Conservation (phyloP, 2,329 filamentous ascomycete species). For the Fusarium staphyleae region DNA sequence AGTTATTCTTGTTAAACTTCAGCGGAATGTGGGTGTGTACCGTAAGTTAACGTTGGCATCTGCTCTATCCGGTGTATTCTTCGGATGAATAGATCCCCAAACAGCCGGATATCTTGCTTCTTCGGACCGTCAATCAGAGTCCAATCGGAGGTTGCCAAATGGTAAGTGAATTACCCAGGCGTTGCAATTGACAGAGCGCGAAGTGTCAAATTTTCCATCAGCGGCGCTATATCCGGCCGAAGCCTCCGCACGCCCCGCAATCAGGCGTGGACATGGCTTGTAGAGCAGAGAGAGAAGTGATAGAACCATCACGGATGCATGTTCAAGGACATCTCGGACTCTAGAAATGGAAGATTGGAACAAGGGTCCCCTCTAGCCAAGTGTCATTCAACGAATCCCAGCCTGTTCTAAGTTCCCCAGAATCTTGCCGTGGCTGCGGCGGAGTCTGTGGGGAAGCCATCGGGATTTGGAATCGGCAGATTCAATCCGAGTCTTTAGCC, state of each 20-base stretch:
- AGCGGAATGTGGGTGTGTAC: background rate
- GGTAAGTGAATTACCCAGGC: background rate
- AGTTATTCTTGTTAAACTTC: background rate
- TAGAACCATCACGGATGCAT: background rate
- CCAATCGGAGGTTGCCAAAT: background rate
- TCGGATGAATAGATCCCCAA: background rate
- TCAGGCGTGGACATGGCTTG: slow-evolving; percentile 8
- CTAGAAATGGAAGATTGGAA: background rate
- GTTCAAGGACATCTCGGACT: background rate
- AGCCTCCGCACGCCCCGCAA: slow-evolving; percentile 22
- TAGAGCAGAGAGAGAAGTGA: background rate
- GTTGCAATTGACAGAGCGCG: background rate
- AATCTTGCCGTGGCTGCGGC: background rate
- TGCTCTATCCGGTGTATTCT: background rate
- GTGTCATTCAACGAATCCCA: slow-evolving; percentile 10
- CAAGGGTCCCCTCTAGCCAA: background rate
- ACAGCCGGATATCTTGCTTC: background rate
- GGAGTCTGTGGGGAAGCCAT: slow-evolving; percentile 13
- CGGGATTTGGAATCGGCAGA: slow-evolving; percentile 32
- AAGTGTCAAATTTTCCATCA: background rate
- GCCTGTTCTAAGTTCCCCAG: background rate
- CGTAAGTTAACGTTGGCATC: background rate
- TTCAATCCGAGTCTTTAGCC: background rate
- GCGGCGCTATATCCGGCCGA: slow-evolving; percentile 1
- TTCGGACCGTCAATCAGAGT: background rate